Evolutionary conservation across 2,329 filamentous ascomycete genomes (phyloP).

Genomic region (Pseudogymnoascus sp.): DNA sequence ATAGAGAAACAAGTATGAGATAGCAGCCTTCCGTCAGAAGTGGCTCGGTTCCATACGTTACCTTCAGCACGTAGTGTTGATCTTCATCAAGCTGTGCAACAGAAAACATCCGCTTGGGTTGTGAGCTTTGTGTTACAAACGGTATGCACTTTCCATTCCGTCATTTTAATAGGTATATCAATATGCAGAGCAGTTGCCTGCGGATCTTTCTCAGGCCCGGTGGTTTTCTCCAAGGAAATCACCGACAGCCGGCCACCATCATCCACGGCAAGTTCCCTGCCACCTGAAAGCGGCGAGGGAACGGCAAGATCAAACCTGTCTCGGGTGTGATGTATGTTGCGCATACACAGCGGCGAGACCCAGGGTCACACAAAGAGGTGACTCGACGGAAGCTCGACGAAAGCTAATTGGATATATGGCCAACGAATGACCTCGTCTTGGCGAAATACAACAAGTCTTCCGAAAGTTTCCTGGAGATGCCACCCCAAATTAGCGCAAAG

Average conservation of each 20-base stretch:
- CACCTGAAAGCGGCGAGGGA: neutral
- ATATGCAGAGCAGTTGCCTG: neutral
- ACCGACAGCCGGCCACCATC: neutral
- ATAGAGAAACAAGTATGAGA: neutral
- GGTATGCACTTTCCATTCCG: neutral
- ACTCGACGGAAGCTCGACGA: neutral
- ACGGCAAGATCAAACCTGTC: neutral
- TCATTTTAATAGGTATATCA: neutral
- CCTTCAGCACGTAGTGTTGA: neutral
- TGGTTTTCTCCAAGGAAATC: neutral
- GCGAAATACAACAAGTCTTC: neutral
- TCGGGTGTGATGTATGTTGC: neutral
- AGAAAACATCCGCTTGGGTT: neutral
- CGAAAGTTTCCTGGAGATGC: neutral
- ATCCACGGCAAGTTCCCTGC: neutral
- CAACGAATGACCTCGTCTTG: neutral
- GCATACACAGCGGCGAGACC: neutral
- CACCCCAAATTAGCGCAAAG: neutral
- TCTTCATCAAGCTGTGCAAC: neutral
- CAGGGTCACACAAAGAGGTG: neutral
- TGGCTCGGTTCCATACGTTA: neutral
- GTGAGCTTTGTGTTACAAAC: neutral
- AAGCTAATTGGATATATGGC: neutral
- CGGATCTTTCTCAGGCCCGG: neutral
- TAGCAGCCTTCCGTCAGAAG: neutral